Evolutionary conservation across 164 flowering plant genomes (phyloP).

Genomic region (Euptelea pleiosperma): DNA sequence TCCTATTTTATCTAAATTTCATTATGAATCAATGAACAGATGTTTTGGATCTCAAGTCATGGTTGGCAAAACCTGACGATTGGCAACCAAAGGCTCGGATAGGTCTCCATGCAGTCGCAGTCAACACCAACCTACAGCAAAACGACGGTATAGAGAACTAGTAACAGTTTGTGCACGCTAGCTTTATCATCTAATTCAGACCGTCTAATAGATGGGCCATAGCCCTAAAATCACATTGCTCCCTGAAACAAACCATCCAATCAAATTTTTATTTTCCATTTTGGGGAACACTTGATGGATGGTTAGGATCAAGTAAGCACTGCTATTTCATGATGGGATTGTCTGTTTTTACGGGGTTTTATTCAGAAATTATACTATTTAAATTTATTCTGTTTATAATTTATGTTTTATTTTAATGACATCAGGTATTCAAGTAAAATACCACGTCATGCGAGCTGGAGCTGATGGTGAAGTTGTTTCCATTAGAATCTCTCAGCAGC

Average conservation of each 20-base stretch:
- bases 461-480: conserved; percentile 63
- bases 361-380: no score
- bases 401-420: background rate
- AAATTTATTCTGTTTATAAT: background rate
- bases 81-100: conserved; percentile 84
- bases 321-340: background rate
- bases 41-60: conserved; percentile 53
- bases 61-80: conserved; percentile 63
- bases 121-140: conserved; percentile 76
- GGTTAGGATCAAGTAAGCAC: background rate
- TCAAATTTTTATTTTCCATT: background rate
- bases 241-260: background rate
- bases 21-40: conserved; percentile 49
- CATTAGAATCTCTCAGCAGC: conserved; percentile 90
- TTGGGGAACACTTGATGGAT: background rate
- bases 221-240: no score
- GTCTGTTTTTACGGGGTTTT: no score
- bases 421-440: conserved; percentile 73
- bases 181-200: no score
- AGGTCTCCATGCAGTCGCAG: conserved; percentile 71
- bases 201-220: no score
- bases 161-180: no score
- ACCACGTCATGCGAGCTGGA: conserved; percentile 69
- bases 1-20: no score
- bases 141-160: conserved; percentile 57